Evolutionary conservation across 306 rosid species (phyloP), one percentile per base, ranked within the genome.

Genomic region (Glycine latifolia): DNA sequence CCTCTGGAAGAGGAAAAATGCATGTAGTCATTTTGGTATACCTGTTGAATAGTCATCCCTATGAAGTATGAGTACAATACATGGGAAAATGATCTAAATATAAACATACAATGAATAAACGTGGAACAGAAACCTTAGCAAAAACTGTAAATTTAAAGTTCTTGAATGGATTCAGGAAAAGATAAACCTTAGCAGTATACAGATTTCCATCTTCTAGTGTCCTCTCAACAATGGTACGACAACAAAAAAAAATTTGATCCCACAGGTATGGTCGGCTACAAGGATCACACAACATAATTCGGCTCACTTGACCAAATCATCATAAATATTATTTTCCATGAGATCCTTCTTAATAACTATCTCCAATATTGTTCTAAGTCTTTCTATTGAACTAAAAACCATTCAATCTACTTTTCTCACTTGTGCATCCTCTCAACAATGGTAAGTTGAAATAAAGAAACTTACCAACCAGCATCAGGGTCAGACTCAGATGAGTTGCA

Each of bases 1-100:
- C 86, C 2, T 89, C 84, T 74, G 78, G 90, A 74, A 89, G 90
- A 74, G 90, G 83, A 81, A 73, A 85, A 80, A 83, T 83, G 89
- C 92, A 89, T 68, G 90, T 66, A 7, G 66, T 87, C 92, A 89
- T 89, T 85, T 87, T 70, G 67, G 88, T 80, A 72, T 89, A 87
- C 92, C 92, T 89, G 92, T 87, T 80, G 52, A 80, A 74, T 56
- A 49, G 70, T 75, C 63, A 73, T 79, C 5, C 33, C 12, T 54
- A 50, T 50, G 43, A 78, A 61, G 53, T 35, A 75, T 48, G n/a
- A 39, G 43, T 75, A 59, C 16, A 47, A 49, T 82, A 37, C 53
- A 61, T 59, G 13, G 60, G 59, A 26, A 67, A 63, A 73, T 71
- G 26, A 60, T 66, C 26, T 59, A 20, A 73, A 14, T 26, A 66